Evolutionary conservation across 2,329 filamentous ascomycete genomes (phyloP).

Genomic region (Aspergillus awamori): DNA sequence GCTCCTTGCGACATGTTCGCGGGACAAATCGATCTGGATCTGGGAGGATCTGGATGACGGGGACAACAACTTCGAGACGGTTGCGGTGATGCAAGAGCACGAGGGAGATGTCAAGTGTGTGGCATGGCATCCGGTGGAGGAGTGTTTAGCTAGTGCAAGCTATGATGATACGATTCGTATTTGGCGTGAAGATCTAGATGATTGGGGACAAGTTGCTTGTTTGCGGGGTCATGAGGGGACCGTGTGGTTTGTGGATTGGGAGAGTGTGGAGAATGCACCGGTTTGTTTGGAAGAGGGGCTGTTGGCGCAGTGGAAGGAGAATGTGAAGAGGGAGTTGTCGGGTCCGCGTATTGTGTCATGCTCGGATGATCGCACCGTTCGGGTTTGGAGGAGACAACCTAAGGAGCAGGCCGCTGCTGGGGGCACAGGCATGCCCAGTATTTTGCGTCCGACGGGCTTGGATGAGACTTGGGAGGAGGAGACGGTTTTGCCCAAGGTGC

Average conservation of each 20-base stretch:
- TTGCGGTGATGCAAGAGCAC: conserved; percentile 92
- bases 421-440: conserved; percentile 72
- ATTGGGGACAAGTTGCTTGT: conserved; percentile 88
- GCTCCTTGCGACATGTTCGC: conserved; percentile 84
- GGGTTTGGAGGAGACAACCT: conserved; percentile 73
- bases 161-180: conserved; percentile 91
- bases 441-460: conserved; percentile 71
- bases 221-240: conserved; percentile 81
- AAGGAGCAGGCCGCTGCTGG: conserved; percentile 35
- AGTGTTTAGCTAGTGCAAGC: conserved; percentile 84
- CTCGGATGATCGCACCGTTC: conserved; percentile 78
- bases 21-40: conserved; percentile 96
- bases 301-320: conserved; percentile 32
- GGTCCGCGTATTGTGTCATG: conserved; percentile 72
- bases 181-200: conserved; percentile 88
- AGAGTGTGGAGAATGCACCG: conserved; percentile 38
- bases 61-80: conserved; percentile 95
- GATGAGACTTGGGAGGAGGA: conserved; percentile 86
- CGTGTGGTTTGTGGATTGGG: conserved; percentile 83
- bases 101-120: conserved; percentile 94
- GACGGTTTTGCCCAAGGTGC: conserved; percentile 70
- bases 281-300: neutral
- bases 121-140: conserved; percentile 80
- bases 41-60: conserved; percentile 90
- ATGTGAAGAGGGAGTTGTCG: conserved; percentile 29